phyloP scores from a whole-genome alignment of 441 rosid genomes.

The Codiaeum variegatum region DNA sequence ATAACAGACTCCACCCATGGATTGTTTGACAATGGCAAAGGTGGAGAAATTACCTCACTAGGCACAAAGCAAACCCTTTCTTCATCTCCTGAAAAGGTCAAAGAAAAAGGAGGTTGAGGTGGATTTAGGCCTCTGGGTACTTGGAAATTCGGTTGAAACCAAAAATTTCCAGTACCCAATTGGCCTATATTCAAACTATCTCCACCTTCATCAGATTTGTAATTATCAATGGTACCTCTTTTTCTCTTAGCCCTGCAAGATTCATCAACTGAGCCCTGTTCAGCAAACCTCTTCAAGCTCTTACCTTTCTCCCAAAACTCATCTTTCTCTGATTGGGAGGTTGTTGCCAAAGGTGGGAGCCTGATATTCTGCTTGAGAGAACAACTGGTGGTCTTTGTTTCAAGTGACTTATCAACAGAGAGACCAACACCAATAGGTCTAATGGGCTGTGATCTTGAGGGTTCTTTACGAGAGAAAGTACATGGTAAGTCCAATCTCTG shows the following conservation, averaged over 20 bases:
- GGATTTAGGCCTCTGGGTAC: conserved; percentile 31
- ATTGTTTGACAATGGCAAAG: conserved; percentile 57
- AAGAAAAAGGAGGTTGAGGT: conserved; percentile 53
- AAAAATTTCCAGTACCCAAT: conserved; percentile 46
- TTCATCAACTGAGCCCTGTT: conserved; percentile 49
- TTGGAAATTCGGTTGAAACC: conserved; percentile 65
- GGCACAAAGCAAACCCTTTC: conserved; percentile 72
- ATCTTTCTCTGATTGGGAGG: conserved; percentile 40
- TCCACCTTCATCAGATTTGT: conserved; percentile 28
- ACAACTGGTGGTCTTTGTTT: conserved; percentile 52
- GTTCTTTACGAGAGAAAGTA: conserved; percentile 70
- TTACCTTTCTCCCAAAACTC: conserved; percentile 79
- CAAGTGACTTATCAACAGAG: conserved; percentile 61
- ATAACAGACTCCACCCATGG: conserved; percentile 77
- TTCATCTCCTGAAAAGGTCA: conserved; percentile 71
- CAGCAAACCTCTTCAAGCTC: conserved; percentile 85
- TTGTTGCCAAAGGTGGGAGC: conserved; percentile 81
- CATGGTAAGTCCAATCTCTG: conserved; percentile 93
- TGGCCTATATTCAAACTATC: conserved; percentile 42
- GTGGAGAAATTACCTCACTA: conserved; percentile 59
- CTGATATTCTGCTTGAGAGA: conserved; percentile 77
- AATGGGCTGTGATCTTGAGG: conserved; percentile 56
- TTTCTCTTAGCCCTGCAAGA: conserved; percentile 73
- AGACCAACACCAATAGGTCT: conserved; percentile 62
- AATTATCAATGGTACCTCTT: conserved; percentile 42